Base-by-base conservation (phyloP, 176 grass and related monocot genomes). In the Triticum timopheevii region DNA sequence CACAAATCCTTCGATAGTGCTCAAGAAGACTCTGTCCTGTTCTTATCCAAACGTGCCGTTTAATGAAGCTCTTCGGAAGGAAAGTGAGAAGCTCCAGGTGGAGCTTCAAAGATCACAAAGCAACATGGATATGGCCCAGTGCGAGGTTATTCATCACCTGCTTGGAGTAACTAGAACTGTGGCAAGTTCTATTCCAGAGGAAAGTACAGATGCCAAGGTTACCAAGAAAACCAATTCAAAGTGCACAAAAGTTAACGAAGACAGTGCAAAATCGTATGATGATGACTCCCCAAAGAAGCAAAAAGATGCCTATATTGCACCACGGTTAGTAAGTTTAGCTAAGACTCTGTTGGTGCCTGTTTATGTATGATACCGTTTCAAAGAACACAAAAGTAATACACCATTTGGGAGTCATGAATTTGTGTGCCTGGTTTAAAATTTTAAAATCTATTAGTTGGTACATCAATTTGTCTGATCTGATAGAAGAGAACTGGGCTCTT, bases 41-140 rank as follows among this genome's bases (percentile, higher is more conserved):
- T 94, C 97, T 56, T 99, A 99, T 65, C 97, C 97, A 36, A 99
- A 96, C 76, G 44, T 99, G 65, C 97, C 97, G 28, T 96, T 99
- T 49, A 90, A 94, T 28, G 88, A 99, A 80, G 97, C 94, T 23
- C 90, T 99, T 58, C 81, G 44, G 28, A 99, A 96, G 80, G 97
- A 99, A 90, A 96, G 88, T 40, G 97, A 99, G 91, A 99, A 99
- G 77, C 89, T 99, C 61, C 92, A 99, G 80, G 88, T 94, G 70
- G 97, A 99, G 69, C 87, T 99, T 83, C 94, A 99, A 61, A 91
- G 94, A 77, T 99, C 97, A 30, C 92, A 96, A 58, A 92, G 88
- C 59, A 93, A 81, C 81, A 93, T 98, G 89, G 95, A 99, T 76
- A 42, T 94, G 63, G 74, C 89, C 36, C 92, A 95, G 44, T 93